Percentiles rank a stretch among this genome's conserved stretches.
phyloP scores from a whole-genome alignment of 306 rosid species.

The Erythrophleum fordii region DNA sequence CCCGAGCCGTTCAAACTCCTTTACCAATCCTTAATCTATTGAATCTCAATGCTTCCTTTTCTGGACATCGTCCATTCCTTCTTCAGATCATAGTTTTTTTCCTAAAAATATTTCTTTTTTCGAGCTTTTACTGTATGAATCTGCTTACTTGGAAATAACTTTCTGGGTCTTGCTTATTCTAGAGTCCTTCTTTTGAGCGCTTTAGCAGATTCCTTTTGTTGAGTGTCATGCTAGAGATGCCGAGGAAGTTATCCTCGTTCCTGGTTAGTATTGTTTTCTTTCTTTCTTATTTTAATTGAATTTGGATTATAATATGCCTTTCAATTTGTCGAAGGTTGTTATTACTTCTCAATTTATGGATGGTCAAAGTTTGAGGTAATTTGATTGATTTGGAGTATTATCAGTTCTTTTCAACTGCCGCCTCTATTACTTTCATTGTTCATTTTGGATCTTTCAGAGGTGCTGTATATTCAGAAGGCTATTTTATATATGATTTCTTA shows the following conservation, averaged over 20 bases:
- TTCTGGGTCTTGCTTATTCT: slow-evolving; percentile 43
- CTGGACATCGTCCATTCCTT: slow-evolving; percentile 45
- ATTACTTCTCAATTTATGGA: slow-evolving; percentile 35
- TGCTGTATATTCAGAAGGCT: slow-evolving; percentile 3
- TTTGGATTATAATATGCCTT: slow-evolving; percentile 33
- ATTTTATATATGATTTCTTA: too few relatives aligned
- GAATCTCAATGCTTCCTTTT: too few relatives aligned
- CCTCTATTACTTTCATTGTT: slow-evolving; percentile 30
- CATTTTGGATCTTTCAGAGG: slow-evolving; percentile 51
- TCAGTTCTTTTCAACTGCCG: slow-evolving; percentile 35
- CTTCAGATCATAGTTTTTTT: slow-evolving; percentile 48
- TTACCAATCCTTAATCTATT: too few relatives aligned
- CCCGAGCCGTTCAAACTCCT: too few relatives aligned
- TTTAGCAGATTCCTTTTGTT: slow-evolving; percentile 52
- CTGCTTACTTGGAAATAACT: slow-evolving; percentile 48
- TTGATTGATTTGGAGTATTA: slow-evolving; percentile 18
- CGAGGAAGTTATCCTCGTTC: slow-evolving; percentile 38
- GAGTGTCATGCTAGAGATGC: slow-evolving; percentile 51
- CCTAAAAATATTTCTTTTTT: slow-evolving; percentile 30
- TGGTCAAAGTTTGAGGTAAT: slow-evolving; percentile 36
- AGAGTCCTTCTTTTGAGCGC: slow-evolving; percentile 41
- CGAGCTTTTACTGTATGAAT: slow-evolving; percentile 46
- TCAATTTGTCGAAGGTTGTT: slow-evolving; percentile 25
- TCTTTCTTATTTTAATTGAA: neutral
- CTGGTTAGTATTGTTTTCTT: slow-evolving; percentile 51